A percentile compares a stretch with the other conserved stretches of the same genome.
These are phyloP conservation scores for Yamadazyma pseudoaaseri DNA, from an alignment of 1,139 yeast genomes.

Conservation along the genomic window DNA sequence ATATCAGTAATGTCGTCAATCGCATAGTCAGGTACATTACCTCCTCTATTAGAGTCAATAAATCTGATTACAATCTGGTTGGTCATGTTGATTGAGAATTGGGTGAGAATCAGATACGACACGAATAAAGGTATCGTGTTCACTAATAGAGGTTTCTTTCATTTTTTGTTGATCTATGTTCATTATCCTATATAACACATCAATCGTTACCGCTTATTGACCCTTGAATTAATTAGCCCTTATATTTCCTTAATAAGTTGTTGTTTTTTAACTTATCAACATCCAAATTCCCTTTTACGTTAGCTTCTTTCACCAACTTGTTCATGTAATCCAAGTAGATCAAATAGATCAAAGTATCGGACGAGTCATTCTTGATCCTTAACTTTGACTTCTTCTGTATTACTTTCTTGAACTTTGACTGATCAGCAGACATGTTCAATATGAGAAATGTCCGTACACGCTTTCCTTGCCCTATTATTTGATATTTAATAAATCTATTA, in stretches of 20 bases:
- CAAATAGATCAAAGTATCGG: constrained; percentile 47
- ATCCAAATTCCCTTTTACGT: constrained; percentile 8
- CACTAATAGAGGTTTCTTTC: no score
- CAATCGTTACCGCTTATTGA: no score
- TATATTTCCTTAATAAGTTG: constrained; percentile 23
- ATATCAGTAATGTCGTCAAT: constrained; percentile 5
- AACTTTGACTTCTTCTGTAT: constrained; percentile 19
- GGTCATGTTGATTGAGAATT: constrained; percentile 1
- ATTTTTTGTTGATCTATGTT: no score
- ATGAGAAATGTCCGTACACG: neutral
- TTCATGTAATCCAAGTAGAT: constrained; percentile 47
- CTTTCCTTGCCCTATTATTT: neutral
- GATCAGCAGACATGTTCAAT: constrained; percentile 7
- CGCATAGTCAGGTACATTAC: constrained; percentile 11
- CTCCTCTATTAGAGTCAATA: constrained; percentile 15
- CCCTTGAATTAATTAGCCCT: no score
- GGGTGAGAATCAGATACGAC: neutral
- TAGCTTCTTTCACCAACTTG: constrained; percentile 29
- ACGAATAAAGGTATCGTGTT: no score
- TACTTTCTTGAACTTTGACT: constrained; percentile 17
- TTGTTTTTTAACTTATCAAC: constrained; percentile 17
- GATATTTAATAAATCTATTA: no score
- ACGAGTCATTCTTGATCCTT: constrained; percentile 33
- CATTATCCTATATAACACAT: no score
- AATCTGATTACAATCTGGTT: constrained; percentile 11